Evolutionary conservation across 345 rosid genomes (phyloP).

Genomic region (Corymbia maculata): DNA sequence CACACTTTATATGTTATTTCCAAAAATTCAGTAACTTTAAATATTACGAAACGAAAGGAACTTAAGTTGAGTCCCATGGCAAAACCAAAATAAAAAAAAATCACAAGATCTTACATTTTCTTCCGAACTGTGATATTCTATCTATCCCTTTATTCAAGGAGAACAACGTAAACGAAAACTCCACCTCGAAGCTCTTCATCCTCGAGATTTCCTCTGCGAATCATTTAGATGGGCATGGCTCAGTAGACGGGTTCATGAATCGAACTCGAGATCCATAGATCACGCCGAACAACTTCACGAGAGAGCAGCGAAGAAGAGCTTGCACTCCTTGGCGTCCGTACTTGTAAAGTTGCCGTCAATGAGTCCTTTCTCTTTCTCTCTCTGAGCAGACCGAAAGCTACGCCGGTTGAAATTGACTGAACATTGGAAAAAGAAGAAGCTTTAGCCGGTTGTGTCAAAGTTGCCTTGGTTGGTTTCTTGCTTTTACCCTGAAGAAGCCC

Average conservation of each 20-base stretch:
- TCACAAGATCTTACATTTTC: neutral
- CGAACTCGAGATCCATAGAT: no score
- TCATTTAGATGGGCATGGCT: neutral
- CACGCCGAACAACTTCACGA: neutral
- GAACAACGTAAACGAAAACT: neutral
- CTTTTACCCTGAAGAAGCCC: slow-evolving; percentile 11
- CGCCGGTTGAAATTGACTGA: neutral
- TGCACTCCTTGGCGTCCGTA: neutral
- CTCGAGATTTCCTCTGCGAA: neutral
- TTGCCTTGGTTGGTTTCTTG: slow-evolving; percentile 6
- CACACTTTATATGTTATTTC: neutral
- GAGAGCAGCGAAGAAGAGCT: neutral
- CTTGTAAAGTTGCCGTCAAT: neutral
- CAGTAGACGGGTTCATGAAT: no score
- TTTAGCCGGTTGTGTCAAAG: slow-evolving; percentile 20
- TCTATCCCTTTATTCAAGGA: neutral
- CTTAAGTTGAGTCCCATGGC: neutral
- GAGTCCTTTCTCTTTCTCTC: neutral
- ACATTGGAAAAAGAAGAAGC: neutral
- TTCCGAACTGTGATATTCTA: neutral
- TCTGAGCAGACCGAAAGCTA: neutral
- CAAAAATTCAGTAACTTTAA: neutral
- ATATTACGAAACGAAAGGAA: neutral
- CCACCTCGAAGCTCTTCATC: neutral
- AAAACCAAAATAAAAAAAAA: neutral